Base-by-base conservation (phyloP, 192 early-diverging fungal genomes). In the Cetraspora pellucida region DNA sequence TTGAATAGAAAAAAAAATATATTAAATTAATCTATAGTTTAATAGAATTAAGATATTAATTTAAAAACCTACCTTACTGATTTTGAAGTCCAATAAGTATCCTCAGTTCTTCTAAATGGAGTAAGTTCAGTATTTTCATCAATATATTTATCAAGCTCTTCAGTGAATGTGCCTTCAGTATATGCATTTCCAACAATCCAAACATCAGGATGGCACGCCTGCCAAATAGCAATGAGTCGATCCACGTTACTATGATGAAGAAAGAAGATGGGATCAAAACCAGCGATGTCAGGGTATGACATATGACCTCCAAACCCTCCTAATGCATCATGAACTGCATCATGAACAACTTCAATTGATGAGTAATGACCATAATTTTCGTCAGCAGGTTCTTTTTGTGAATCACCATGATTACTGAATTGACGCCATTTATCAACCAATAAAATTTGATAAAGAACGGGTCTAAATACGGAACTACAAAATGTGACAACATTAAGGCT, bases 231-330 rank as follows among this genome's bases (percentile, higher is more conserved):
- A 11, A 28, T 10, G 49, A 70, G 46, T 0, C 67, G 43, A 70
- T 70, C 67, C 46, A 70, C 67, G 11, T 69, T 69, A 10, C 14
- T 4, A 64, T 75, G 74, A 13, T 75, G 74, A 60, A 75, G 47
- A 21, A 75, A 75, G 43, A 75, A 75, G 21, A 75, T 75, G 1
- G 74, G 60, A 49, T 75, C 74, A 31, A 75, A 75, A 64, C 37
- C 60, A 46, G 59, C 60, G n/a, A 50, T 47, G 45, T 75, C 74
- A 50, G 44, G 23, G 23, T 75, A 59, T 28, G 58, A 23, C 74
- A 75, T 75, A 63, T 75, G 58, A 49, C 74, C 74, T 30, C 61
- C 61, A 50, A n/a, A 10, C 14, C 61, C 58, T 7, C 58, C 74
- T 27, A 75, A 10, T 23, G 46, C 46, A 69, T 50, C 46, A 50